phyloP scores from a whole-genome alignment of 331 rosid species.

The Pyracantha coccinea region DNA sequence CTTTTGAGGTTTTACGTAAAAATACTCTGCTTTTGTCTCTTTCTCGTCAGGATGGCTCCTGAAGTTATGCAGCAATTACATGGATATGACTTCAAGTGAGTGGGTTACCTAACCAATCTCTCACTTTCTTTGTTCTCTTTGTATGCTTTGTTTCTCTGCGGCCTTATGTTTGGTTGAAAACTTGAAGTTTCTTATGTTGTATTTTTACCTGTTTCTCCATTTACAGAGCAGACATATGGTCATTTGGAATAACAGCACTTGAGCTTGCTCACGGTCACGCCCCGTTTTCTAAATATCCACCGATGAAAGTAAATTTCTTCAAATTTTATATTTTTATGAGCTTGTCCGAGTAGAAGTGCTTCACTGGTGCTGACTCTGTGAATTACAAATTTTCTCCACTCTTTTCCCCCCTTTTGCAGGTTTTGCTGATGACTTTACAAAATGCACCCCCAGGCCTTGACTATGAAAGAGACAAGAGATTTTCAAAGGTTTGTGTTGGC shows the following conservation, averaged over 20 bases:
- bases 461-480: constrained; percentile 92
- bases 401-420: constrained; percentile 44
- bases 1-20: background rate
- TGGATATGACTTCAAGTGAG: constrained; percentile 99
- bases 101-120: constrained; percentile 10
- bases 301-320: constrained; percentile 72
- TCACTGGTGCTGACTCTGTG: constrained; percentile 1
- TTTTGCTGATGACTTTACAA: constrained; percentile 94
- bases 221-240: constrained; percentile 98
- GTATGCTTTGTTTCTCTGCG: background rate
- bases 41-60: constrained; percentile 92
- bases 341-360: background rate
- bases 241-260: constrained; percentile 98
- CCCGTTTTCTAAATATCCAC: constrained; percentile 96
- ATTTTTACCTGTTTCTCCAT: constrained; percentile 20
- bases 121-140: background rate
- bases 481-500: constrained; percentile 78
- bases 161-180: background rate
- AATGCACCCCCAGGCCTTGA: constrained; percentile 99
- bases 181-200: background rate
- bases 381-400: constrained; percentile 11
- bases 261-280: constrained; percentile 99
- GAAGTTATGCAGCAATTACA: constrained; percentile 99
- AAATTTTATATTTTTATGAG: constrained; percentile 9
- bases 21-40: constrained; percentile 6